Evolutionary conservation across 768 basidiomycete genomes (phyloP).

Genomic region (Lactarius evosmus): DNA sequence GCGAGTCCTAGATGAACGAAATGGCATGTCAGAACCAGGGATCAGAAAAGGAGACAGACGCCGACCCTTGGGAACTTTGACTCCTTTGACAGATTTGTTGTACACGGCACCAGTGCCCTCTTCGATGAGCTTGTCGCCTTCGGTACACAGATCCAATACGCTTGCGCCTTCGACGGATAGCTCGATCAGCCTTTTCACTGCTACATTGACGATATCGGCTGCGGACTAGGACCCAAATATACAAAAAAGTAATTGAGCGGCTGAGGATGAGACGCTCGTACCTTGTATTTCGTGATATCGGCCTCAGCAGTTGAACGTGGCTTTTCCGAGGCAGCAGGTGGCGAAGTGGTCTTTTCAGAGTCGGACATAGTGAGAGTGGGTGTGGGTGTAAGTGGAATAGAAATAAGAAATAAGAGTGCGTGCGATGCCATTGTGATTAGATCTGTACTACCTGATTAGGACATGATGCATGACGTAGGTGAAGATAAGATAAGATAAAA

Average conservation of each 20-base stretch:
- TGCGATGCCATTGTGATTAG: constrained; percentile 1
- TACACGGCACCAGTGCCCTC: constrained; percentile 80
- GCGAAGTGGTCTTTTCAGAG: constrained; percentile 42
- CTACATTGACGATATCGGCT: constrained; percentile 83
- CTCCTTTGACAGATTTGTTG: constrained; percentile 87
- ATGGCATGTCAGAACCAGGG: background rate
- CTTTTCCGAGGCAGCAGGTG: constrained; percentile 39
- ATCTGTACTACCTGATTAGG: constrained; percentile 10
- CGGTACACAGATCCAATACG: constrained; percentile 83
- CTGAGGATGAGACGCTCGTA: constrained; percentile 32
- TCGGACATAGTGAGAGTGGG: constrained; percentile 55
- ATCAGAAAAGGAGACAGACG: background rate
- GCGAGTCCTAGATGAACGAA: constrained; percentile 60
- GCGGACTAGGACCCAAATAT: constrained; percentile 55
- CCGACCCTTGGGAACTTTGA: constrained; percentile 83
- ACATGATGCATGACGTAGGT: background rate
- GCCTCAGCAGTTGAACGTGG: constrained; percentile 56
- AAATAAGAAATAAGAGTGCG: constrained; percentile 4
- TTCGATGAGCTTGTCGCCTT: constrained; percentile 93
- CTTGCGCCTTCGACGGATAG: constrained; percentile 78
- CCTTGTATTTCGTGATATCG: constrained; percentile 89
- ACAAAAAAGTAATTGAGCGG: constrained; percentile 13
- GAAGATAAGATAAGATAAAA: background rate
- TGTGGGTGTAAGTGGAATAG: constrained; percentile 6
- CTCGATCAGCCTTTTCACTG: constrained; percentile 80